These are phyloP conservation scores for Fonsecaea monophora DNA, from an alignment of 2,329 filamentous ascomycete genomes.

Conservation along the genomic window DNA sequence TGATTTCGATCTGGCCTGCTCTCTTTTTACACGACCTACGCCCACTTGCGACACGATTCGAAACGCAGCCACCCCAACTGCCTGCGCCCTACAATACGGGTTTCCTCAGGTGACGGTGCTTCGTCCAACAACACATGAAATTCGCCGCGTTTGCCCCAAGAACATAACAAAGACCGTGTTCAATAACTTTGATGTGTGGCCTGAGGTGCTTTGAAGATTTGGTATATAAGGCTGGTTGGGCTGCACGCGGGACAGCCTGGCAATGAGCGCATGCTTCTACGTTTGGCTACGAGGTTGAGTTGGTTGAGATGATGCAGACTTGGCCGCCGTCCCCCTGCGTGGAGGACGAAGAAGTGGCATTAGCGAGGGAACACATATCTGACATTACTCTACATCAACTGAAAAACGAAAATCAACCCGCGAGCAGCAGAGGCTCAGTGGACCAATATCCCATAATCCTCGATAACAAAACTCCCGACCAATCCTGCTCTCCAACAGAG, in stretches of 20 bases:
- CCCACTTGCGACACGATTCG: conserved; percentile 27
- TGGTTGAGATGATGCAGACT: conserved; percentile 32
- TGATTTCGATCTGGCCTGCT: conserved; percentile 36
- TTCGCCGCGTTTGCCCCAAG: neutral
- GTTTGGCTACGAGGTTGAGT: conserved; percentile 21
- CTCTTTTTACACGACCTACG: conserved; percentile 28
- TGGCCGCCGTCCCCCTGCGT: conserved; percentile 54
- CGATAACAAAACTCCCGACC: conserved; percentile 39
- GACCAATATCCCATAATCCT: conserved; percentile 55
- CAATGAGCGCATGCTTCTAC: conserved; percentile 27
- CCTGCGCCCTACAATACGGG: conserved; percentile 22
- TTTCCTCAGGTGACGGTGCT: conserved; percentile 24
- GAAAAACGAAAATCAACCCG: conserved; percentile 40
- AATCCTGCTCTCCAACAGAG: conserved; percentile 7
- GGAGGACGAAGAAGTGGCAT: conserved; percentile 53
- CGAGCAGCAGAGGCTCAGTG: conserved; percentile 48
- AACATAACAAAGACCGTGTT: neutral
- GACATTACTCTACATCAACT: conserved; percentile 40
- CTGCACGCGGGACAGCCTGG: conserved; percentile 16
- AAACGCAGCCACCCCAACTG: conserved; percentile 29
- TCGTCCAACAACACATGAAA: conserved; percentile 19
- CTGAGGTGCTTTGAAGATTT: neutral
- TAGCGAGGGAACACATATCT: conserved; percentile 49
- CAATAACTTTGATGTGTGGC: conserved; percentile 5
- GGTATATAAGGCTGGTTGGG: neutral